Percentiles rank a stretch among this genome's conserved stretches.
phyloP scores from a whole-genome alignment of 768 basidiomycete species.

The Lanmaoa pseudosensibilis region DNA sequence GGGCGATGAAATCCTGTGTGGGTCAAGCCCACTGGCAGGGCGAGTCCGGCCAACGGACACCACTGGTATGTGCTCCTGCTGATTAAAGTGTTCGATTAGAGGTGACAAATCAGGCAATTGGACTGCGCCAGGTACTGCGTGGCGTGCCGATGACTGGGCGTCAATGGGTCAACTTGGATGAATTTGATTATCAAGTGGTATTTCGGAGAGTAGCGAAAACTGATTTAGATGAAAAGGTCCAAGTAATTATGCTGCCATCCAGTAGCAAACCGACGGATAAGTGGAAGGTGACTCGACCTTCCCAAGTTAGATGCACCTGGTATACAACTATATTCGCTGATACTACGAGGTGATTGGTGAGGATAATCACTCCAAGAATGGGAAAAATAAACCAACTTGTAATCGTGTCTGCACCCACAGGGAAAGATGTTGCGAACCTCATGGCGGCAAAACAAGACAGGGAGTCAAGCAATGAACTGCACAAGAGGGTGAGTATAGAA shows the following conservation, averaged over 20 bases:
- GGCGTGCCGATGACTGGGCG: not conserved
- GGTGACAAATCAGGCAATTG: not conserved
- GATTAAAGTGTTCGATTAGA: not conserved
- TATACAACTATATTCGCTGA: not conserved
- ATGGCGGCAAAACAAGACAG: not conserved
- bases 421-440: not conserved
- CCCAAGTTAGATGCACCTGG: not conserved
- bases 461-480: conserved; percentile 6
- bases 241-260: not conserved
- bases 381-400: not conserved
- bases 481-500: not conserved
- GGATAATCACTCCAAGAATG: not conserved
- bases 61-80: not conserved
- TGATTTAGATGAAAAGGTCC: not conserved
- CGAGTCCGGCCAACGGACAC: not conserved
- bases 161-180: not conserved
- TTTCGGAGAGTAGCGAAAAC: not conserved
- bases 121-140: not conserved
- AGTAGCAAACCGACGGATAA: not conserved
- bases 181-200: not conserved
- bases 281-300: not conserved
- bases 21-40: not conserved
- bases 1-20: conserved; percentile 12
- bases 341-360: conserved; percentile 1
- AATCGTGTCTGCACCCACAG: not conserved